phyloP scores from a whole-genome alignment of 208 protist genomes.

The Polymyxa betae region DNA sequence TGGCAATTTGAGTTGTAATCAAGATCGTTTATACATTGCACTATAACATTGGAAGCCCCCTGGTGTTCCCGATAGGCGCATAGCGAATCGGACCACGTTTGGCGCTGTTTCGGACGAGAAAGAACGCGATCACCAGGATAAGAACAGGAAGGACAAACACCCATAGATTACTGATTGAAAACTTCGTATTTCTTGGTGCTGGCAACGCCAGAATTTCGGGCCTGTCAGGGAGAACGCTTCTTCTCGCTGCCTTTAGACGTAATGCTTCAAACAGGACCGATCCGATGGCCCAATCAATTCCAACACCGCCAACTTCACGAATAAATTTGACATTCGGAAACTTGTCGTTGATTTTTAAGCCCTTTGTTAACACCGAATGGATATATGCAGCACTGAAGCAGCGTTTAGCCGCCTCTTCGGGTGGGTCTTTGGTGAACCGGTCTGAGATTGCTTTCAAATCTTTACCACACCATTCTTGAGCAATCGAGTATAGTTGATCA shows the following conservation, averaged over 20 bases:
- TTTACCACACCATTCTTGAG: background rate
- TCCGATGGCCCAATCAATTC: constrained; percentile 29
- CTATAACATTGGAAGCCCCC: no score
- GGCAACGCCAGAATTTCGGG: no score
- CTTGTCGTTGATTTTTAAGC: background rate
- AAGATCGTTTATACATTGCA: no score
- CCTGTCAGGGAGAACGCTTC: no score
- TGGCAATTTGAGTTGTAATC: no score
- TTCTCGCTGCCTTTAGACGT: background rate
- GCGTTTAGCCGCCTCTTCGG: background rate
- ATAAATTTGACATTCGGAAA: constrained; percentile 27
- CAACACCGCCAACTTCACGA: background rate
- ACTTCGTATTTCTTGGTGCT: no score
- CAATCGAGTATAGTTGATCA: background rate
- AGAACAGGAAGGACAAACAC: no score
- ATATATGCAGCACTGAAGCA: constrained; percentile 46
- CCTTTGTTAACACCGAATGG: background rate
- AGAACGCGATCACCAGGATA: no score
- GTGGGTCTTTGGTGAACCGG: background rate
- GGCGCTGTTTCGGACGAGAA: no score
- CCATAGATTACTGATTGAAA: no score
- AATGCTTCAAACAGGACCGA: constrained; percentile 24
- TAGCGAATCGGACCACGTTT: no score
- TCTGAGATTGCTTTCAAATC: background rate
- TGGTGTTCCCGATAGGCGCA: no score